Percentiles rank a stretch among this genome's conserved stretches.
Evolutionary conservation across 2,329 filamentous ascomycete genomes (phyloP).

Genomic region (Aspergillus ustus): DNA sequence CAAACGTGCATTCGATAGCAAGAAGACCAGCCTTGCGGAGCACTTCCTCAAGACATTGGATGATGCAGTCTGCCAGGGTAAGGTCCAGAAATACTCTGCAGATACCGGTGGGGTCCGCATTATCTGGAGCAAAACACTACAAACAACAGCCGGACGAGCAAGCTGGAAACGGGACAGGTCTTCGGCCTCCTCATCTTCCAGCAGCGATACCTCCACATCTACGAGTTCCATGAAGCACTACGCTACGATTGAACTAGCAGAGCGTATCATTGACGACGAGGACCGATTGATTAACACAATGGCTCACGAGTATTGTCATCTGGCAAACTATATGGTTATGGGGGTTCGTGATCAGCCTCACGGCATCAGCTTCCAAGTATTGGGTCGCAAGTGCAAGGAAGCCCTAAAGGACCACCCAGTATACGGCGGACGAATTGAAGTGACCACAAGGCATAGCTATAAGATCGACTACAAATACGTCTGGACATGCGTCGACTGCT

Average conservation of each 20-base stretch:
- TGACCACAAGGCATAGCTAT: slow-evolving; percentile 90
- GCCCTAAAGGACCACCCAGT: slow-evolving; percentile 55
- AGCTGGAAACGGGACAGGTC: slow-evolving; percentile 68
- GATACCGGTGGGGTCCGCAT: slow-evolving; percentile 63
- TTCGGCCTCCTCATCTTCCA: slow-evolving; percentile 17
- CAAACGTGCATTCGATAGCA: slow-evolving; percentile 58
- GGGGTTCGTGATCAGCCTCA: slow-evolving; percentile 77
- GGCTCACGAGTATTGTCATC: slow-evolving; percentile 96
- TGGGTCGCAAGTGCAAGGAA: slow-evolving; percentile 53
- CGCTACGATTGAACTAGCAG: slow-evolving; percentile 83
- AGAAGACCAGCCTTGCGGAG: slow-evolving; percentile 58
- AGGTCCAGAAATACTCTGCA: slow-evolving; percentile 54
- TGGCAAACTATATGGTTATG: slow-evolving; percentile 88
- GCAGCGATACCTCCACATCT: slow-evolving; percentile 21
- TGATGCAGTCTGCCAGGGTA: slow-evolving; percentile 53
- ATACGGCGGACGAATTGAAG: slow-evolving; percentile 64
- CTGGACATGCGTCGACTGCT: slow-evolving; percentile 77
- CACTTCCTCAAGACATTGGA: slow-evolving; percentile 63
- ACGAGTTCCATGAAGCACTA: slow-evolving; percentile 54
- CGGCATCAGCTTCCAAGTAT: slow-evolving; percentile 80
- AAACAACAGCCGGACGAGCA: slow-evolving; percentile 67
- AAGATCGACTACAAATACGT: slow-evolving; percentile 90
- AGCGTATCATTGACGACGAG: slow-evolving; percentile 82
- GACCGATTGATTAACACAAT: slow-evolving; percentile 82
- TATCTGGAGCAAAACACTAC: slow-evolving; percentile 66